Evolutionary conservation across 495 filamentous ascomycete species (phyloP).

Genomic region (Tuber aestivum): DNA sequence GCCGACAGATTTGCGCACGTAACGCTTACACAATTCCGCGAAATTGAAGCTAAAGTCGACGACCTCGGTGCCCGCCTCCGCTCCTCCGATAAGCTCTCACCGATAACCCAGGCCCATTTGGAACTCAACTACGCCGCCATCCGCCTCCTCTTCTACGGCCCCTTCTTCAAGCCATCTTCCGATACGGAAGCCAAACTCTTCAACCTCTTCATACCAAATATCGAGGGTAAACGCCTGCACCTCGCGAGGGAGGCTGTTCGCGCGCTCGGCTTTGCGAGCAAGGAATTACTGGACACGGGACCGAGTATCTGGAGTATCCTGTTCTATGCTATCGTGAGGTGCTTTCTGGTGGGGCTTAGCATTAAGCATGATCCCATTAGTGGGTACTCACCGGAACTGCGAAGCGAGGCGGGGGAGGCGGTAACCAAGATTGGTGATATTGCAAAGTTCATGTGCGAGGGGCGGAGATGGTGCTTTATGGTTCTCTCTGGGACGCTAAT

Average conservation of each 20-base stretch:
- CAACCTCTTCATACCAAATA: constrained; percentile 16
- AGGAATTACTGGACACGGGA: constrained; percentile 24
- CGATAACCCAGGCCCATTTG: constrained; percentile 17
- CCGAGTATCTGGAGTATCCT: constrained; percentile 36
- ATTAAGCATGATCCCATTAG: constrained; percentile 34
- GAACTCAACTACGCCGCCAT: constrained; percentile 30
- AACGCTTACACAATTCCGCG: constrained; percentile 16
- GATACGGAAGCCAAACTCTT: constrained; percentile 26
- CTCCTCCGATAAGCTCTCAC: constrained; percentile 13
- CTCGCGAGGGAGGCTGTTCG: constrained; percentile 20
- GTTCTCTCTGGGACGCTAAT: constrained; percentile 27
- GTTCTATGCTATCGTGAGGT: constrained; percentile 31
- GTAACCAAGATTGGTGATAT: constrained; percentile 30
- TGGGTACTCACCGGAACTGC: constrained; percentile 22
- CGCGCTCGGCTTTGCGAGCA: constrained; percentile 25
- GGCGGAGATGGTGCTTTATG: constrained; percentile 32
- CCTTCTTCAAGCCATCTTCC: constrained; percentile 26
- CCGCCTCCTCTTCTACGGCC: constrained; percentile 32
- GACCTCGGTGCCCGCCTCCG: constrained; percentile 14
- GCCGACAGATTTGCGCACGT: constrained; percentile 28
- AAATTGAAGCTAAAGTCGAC: constrained; percentile 19
- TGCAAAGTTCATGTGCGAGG: constrained; percentile 30
- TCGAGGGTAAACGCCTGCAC: constrained; percentile 13
- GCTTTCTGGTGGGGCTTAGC: constrained; percentile 33
- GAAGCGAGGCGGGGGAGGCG: constrained; percentile 14